These are phyloP conservation scores for Rhododendron molle DNA, from an alignment of 148 eudicot species.

Conservation along the genomic window DNA sequence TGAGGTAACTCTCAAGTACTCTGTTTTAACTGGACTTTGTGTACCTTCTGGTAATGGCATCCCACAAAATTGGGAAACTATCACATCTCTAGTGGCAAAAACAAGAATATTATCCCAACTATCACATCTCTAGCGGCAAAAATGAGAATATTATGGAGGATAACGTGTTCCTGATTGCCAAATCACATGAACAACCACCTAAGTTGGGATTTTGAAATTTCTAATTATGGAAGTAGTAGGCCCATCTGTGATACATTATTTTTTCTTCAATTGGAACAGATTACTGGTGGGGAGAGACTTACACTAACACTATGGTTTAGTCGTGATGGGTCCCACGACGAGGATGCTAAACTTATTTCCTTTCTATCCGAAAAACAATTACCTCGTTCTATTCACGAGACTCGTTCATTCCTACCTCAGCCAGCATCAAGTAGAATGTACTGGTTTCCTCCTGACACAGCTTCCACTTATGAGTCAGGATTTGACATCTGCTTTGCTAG, in stretches of 20 bases:
- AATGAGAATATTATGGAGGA: neutral
- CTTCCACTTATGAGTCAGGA: conserved; percentile 49
- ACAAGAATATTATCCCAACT: neutral
- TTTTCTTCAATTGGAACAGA: conserved; percentile 33
- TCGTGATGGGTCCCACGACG: conserved; percentile 72
- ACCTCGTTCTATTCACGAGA: conserved; percentile 16
- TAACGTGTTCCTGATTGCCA: neutral
- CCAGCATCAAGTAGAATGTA: conserved; percentile 87
- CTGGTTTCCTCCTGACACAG: conserved; percentile 69
- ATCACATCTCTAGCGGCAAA: neutral
- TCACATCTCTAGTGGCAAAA: neutral
- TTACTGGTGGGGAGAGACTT: conserved; percentile 75
- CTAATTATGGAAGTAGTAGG: neutral
- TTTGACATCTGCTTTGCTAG: conserved; percentile 78
- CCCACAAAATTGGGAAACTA: neutral
- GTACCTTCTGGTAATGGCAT: neutral
- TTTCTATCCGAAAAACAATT: conserved; percentile 34
- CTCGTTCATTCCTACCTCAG: conserved; percentile 38
- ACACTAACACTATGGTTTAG: conserved; percentile 92
- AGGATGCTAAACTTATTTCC: conserved; percentile 75
- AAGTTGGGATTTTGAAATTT: neutral
- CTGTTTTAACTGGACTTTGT: neutral
- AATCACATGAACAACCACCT: neutral
- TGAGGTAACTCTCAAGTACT: conserved; percentile 49
- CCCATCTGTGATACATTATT: neutral